These are phyloP conservation scores for Domatiomyces catenatus DNA, from an alignment of 2,329 filamentous ascomycete genomes.

Conservation along the genomic window DNA sequence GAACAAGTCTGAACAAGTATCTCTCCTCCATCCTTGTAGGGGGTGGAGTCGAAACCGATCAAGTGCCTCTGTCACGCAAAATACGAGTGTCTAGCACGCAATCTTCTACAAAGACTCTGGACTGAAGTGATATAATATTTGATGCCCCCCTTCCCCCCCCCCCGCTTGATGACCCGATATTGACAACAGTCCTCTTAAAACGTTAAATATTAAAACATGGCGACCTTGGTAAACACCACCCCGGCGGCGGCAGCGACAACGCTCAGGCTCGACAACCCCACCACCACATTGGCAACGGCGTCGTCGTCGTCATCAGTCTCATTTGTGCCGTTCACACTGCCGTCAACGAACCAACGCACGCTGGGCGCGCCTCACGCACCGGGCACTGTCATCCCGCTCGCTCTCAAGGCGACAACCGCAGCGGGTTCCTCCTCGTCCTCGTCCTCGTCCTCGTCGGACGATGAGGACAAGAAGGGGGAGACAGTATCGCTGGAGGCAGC, in stretches of 20 bases:
- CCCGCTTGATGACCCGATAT: not conserved
- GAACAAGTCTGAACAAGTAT: too few relatives aligned
- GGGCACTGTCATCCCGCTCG: constrained; percentile 27
- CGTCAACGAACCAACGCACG: constrained; percentile 27
- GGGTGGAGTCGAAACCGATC: too few relatives aligned
- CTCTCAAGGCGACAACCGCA: constrained; percentile 21
- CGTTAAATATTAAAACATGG: not conserved
- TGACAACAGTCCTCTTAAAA: too few relatives aligned
- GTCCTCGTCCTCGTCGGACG: too few relatives aligned
- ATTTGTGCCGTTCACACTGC: constrained; percentile 28
- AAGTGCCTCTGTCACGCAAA: not conserved
- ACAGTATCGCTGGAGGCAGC: constrained; percentile 23
- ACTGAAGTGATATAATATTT: not conserved
- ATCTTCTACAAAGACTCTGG: not conserved
- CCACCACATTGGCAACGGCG: not conserved
- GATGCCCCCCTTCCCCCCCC: too few relatives aligned
- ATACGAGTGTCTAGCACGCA: not conserved
- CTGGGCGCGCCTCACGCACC: constrained; percentile 27
- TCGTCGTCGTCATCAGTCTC: constrained; percentile 11
- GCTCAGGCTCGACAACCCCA: constrained; percentile 15
- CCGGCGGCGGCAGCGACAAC: not conserved
- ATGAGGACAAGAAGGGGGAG: too few relatives aligned
- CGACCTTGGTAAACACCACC: not conserved
- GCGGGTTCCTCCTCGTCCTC: too few relatives aligned
- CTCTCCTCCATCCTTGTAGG: too few relatives aligned